These are phyloP conservation scores for Botrytis pseudocinerea DNA, from an alignment of 2,329 filamentous ascomycete genomes.

Conservation along the genomic window DNA sequence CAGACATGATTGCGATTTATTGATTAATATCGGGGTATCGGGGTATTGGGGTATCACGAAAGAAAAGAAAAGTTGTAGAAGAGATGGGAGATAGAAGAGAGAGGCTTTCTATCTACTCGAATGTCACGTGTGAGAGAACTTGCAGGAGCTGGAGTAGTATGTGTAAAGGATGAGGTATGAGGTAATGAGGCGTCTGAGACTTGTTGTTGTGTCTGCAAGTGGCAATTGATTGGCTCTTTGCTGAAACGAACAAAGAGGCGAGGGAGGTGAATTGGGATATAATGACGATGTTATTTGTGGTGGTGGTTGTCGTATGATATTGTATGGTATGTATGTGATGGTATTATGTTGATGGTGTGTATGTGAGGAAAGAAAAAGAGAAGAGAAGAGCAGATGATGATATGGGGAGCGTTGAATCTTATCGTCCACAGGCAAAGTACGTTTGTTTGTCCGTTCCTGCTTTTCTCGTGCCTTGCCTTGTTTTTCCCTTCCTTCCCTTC, in stretches of 20 bases:
- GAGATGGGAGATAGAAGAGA: neutral
- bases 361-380: neutral
- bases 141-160: neutral
- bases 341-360: too few relatives aligned
- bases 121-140: neutral
- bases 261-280: neutral
- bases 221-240: conserved; percentile 1
- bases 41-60: conserved; percentile 30
- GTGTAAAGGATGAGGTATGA: neutral
- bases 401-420: neutral
- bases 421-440: neutral
- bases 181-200: conserved; percentile 15
- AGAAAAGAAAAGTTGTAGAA: conserved; percentile 18
- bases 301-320: neutral
- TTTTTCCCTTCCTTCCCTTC: neutral
- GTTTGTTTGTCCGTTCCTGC: neutral
- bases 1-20: conserved; percentile 29
- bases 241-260: neutral
- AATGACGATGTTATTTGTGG: neutral
- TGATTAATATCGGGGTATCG: conserved; percentile 27
- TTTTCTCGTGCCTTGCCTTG: conserved; percentile 4
- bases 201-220: neutral
- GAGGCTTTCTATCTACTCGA: neutral
- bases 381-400: neutral
- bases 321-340: neutral